Conservation (phyloP, 768 basidiomycete species). For the Termitomyces sp. region DNA sequence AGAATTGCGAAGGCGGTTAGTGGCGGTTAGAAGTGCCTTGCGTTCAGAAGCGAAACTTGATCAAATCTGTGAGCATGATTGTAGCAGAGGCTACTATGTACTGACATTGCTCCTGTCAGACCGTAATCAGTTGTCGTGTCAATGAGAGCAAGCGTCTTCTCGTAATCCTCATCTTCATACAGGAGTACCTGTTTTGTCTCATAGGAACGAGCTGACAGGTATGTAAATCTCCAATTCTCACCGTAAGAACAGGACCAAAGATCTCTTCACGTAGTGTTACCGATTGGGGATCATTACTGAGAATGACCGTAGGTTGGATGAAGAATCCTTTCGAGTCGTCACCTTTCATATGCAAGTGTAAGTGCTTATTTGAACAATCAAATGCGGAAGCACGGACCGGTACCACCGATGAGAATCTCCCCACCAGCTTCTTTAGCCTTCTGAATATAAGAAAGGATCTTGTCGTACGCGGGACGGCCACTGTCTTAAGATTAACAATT, state of each 20-base stretch:
- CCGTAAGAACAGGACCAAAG: slow-evolving; percentile 94
- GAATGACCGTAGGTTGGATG: slow-evolving; percentile 90
- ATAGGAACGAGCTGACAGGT: neutral
- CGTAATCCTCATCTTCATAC: slow-evolving; percentile 83
- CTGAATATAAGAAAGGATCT: slow-evolving; percentile 73
- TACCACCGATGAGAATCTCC: slow-evolving; percentile 84
- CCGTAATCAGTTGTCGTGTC: slow-evolving; percentile 85
- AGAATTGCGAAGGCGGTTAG: slow-evolving; percentile 80
- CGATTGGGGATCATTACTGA: slow-evolving; percentile 85
- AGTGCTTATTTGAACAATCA: neutral
- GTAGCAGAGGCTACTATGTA: slow-evolving; percentile 9
- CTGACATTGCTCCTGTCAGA: slow-evolving; percentile 91
- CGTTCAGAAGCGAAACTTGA: slow-evolving; percentile 80
- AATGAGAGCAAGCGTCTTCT: slow-evolving; percentile 82
- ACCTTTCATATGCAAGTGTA: slow-evolving; percentile 29
- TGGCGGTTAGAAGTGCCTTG: slow-evolving; percentile 70
- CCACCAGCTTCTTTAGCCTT: slow-evolving; percentile 89
- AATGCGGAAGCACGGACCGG: slow-evolving; percentile 35
- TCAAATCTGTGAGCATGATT: neutral
- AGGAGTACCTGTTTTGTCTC: slow-evolving; percentile 60
- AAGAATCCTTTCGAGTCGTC: slow-evolving; percentile 93
- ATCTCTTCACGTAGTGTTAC: slow-evolving; percentile 94
- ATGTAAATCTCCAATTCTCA: slow-evolving; percentile 23
- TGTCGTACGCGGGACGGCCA: slow-evolving; percentile 84
- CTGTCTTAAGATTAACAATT: slow-evolving; percentile 28